Evolutionary conservation across 257 asterid genomes (phyloP).

Genomic region (Cruciata laevipes): DNA sequence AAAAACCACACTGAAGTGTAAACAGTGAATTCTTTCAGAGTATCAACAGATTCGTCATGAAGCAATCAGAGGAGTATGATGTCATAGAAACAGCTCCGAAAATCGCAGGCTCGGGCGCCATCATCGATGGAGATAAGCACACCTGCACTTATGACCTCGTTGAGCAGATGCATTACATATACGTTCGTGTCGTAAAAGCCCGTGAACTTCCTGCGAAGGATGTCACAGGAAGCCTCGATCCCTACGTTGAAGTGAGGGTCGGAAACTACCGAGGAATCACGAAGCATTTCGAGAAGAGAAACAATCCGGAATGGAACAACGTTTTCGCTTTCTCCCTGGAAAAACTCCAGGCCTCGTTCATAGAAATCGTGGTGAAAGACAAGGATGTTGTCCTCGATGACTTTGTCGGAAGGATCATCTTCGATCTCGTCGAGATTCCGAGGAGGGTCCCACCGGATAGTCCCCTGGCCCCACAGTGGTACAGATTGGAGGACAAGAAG

Average conservation of each 20-base stretch:
- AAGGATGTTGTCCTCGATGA: conserved; percentile 64
- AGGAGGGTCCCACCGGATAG: conserved; percentile 73
- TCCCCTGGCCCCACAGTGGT: conserved; percentile 84
- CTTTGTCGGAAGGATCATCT: conserved; percentile 41
- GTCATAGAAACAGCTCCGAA: conserved; percentile 75
- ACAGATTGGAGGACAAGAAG: conserved; percentile 47
- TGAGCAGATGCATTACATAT: conserved; percentile 77
- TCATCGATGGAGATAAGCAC: conserved; percentile 60
- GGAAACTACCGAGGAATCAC: conserved; percentile 85
- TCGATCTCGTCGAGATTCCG: conserved; percentile 55
- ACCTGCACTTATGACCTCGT: conserved; percentile 67
- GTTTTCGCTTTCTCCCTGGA: conserved; percentile 77
- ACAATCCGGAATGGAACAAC: conserved; percentile 66
- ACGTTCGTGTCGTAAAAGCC: conserved; percentile 78
- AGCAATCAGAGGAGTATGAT: conserved; percentile 53
- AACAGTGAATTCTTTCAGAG: background rate
- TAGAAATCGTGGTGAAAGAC: conserved; percentile 66
- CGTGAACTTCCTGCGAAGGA: conserved; percentile 50
- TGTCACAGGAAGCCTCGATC: conserved; percentile 62
- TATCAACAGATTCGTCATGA: conserved; percentile 22
- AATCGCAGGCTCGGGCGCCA: conserved; percentile 61
- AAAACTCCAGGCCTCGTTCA: conserved; percentile 54
- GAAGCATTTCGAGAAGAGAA: conserved; percentile 56
- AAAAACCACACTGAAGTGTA: background rate
- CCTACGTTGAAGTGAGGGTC: conserved; percentile 62